Conservation (phyloP, 169 alveolate genomes). For the Theileria equi region DNA sequence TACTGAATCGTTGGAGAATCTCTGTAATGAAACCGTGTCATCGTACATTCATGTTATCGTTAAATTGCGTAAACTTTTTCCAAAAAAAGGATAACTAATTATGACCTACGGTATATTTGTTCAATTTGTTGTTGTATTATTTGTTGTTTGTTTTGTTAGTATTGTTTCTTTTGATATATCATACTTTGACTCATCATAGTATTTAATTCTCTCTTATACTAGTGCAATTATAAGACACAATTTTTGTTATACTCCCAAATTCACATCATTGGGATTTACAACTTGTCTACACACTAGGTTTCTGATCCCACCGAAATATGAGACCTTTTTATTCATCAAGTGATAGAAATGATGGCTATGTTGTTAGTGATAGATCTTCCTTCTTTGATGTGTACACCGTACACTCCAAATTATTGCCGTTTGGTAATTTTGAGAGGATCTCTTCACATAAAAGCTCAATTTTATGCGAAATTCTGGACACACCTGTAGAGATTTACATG, state of each 20-base stretch:
- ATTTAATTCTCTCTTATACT: background rate
- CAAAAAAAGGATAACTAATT: background rate
- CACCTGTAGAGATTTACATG: conserved; percentile 8
- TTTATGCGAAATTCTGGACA: conserved; percentile 24
- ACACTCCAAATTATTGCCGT: conserved; percentile 6
- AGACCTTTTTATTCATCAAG: background rate
- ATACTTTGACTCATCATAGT: background rate
- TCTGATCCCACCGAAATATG: background rate
- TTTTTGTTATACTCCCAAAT: no score
- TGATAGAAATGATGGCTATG: background rate
- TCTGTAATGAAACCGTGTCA: conserved; percentile 24
- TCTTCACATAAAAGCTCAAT: background rate
- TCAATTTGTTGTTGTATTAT: background rate
- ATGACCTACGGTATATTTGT: background rate
- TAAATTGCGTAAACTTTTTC: conserved; percentile 12
- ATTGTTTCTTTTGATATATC: background rate
- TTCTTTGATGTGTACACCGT: background rate
- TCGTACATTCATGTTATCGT: conserved; percentile 11
- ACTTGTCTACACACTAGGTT: no score
- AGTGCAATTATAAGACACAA: background rate
- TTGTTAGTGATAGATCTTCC: background rate
- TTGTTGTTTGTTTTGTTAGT: background rate
- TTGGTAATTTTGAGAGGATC: conserved; percentile 26
- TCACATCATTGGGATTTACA: no score
- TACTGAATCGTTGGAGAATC: conserved; percentile 7